A percentile compares a stretch with the other conserved stretches of the same genome.
These are phyloP conservation scores for Porphyrellus cyaneotinctus DNA, from an alignment of 768 basidiomycete genomes.

Conservation along the genomic window DNA sequence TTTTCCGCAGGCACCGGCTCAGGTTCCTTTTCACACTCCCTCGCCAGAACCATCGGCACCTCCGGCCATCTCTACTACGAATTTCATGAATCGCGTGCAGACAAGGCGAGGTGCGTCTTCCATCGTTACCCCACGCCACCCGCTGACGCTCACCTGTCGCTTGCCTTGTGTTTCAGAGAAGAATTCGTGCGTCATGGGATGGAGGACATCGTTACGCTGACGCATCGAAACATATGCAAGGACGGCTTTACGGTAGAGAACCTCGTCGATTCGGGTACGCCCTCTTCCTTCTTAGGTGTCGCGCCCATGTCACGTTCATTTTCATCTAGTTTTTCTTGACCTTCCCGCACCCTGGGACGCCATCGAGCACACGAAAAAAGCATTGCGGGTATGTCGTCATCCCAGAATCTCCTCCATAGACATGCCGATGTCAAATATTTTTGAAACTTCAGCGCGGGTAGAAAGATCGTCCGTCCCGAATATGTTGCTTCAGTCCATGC, in stretches of 20 bases:
- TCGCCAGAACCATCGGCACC: slow-evolving; percentile 73
- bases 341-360: slow-evolving; percentile 99
- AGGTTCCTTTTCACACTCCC: slow-evolving; percentile 88
- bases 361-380: slow-evolving; percentile 75
- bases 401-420: too few relatives aligned
- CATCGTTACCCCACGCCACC: neutral
- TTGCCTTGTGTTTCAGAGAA: slow-evolving; percentile 48
- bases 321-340: slow-evolving; percentile 84
- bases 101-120: slow-evolving; percentile 68
- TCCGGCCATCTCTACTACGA: slow-evolving; percentile 85
- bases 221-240: slow-evolving; percentile 97
- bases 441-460: slow-evolving; percentile 29
- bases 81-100: slow-evolving; percentile 84
- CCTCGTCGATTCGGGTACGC: slow-evolving; percentile 74
- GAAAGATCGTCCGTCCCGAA: slow-evolving; percentile 82
- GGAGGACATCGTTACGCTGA: slow-evolving; percentile 65
- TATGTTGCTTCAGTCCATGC: slow-evolving; percentile 99
- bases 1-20: slow-evolving; percentile 73
- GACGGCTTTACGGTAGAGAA: slow-evolving; percentile 85
- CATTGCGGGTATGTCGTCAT: slow-evolving; percentile 62
- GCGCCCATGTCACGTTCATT: slow-evolving; percentile 8
- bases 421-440: too few relatives aligned
- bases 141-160: neutral
- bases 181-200: slow-evolving; percentile 87
- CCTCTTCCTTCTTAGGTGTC: neutral